Evolutionary conservation across 2,329 filamentous ascomycete genomes (phyloP), one percentile per base, ranked within the genome.

Genomic region (Trichoderma polysporum): DNA sequence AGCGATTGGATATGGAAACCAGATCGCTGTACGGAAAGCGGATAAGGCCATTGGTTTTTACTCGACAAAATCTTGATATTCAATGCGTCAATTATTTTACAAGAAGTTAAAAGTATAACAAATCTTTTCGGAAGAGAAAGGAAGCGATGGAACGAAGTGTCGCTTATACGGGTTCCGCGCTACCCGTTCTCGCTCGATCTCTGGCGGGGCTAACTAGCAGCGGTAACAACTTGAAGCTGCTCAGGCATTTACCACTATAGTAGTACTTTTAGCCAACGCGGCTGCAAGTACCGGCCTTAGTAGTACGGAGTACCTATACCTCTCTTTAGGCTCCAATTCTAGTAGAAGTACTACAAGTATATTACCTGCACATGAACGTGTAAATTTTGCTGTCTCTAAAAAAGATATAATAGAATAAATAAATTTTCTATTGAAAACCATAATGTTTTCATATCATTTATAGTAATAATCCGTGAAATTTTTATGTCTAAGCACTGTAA

Each of bases 1-100:
- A 7, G 54, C 49, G 54, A 31, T 39, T 33, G 58, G 57, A 52
- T 62, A 67, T 15, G 58, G 66, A 17, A 57, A n/a, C 17, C 19
- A 56, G 5, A 65, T 49, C 4, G 61, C 61, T 19, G 50, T 47
- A 17, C 37, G 52, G 9, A 65, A 27, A 15, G 52, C 61, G 17
- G 61, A 65, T 12, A 65, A 56, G n/a, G 61, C 22, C 61, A 65
- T 65, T 10, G 50, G 15, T 12, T 10, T 47, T 17, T 22, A 2
- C 22, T 41, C 4, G n/a, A 22, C 15, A 12, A 37, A 12, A 2
- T 10, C 12, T 12, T 8, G 4, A 1, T 15, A 27, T 35, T 25
- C 47, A 39, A 29, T 13, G 3, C 2, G 9, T n/a, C 7, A 8
- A 35, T 15, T 8, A 22, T 10, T 13, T 54, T 35, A 35, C 17